phyloP scores from a whole-genome alignment of 2,329 filamentous ascomycete genomes.

The Coniella vitis region DNA sequence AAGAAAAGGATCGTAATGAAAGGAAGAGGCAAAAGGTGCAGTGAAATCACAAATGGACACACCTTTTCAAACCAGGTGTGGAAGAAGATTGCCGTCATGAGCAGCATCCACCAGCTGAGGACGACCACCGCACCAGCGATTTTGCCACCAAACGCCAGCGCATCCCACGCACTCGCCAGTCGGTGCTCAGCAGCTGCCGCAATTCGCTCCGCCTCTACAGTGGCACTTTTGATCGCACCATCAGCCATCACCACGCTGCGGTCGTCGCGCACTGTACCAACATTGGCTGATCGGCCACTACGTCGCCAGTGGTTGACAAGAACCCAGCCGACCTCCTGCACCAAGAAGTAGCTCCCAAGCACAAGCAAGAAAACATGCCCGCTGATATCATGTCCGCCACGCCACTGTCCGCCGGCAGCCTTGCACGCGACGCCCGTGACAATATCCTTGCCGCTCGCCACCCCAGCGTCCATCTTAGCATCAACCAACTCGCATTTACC shows the following conservation, averaged over 20 bases:
- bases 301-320: constrained; percentile 35
- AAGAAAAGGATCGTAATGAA: no score
- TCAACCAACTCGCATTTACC: constrained; percentile 66
- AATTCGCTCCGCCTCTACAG: constrained; percentile 35
- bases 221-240: constrained; percentile 56
- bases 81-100: constrained; percentile 98
- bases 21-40: no score
- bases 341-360: constrained; percentile 71
- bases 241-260: constrained; percentile 59
- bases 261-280: constrained; percentile 47
- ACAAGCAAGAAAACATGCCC: constrained; percentile 93
- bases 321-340: constrained; percentile 68
- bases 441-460: constrained; percentile 35
- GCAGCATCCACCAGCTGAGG: constrained; percentile 86
- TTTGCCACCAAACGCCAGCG: constrained; percentile 43
- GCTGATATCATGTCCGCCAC: constrained; percentile 91
- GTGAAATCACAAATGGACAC: no score
- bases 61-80: constrained; percentile 99
- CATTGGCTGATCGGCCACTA: constrained; percentile 23
- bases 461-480: constrained; percentile 39
- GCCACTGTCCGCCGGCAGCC: constrained; percentile 74
- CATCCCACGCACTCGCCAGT: constrained; percentile 16
- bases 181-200: constrained; percentile 19
- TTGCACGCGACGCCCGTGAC: constrained; percentile 77
- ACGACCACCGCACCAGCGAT: constrained; percentile 57